Evolutionary conservation across 148 eudicot genomes (phyloP).

Genomic region (Heliamphora exappendiculata): DNA sequence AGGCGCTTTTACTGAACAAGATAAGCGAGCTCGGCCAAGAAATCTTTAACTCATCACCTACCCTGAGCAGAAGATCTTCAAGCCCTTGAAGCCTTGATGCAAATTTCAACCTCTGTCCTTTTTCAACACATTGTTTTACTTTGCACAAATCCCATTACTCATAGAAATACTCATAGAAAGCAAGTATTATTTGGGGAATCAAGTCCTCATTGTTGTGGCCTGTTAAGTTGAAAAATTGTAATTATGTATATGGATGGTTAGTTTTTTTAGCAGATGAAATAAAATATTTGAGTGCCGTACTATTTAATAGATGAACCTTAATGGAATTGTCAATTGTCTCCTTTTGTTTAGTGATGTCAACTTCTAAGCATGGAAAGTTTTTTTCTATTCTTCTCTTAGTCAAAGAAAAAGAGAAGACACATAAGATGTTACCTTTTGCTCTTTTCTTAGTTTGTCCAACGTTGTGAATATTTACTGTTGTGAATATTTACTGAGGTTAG

Average conservation of each 20-base stretch:
- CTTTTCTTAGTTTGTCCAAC: too few species aligned
- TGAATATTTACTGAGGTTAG: too few species aligned
- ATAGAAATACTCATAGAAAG: background rate
- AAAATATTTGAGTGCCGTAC: background rate
- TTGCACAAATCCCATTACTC: too few species aligned
- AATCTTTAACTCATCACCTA: slow-evolving; percentile 50
- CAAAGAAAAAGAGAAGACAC: too few species aligned
- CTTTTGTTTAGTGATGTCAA: too few species aligned
- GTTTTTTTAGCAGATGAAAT: background rate
- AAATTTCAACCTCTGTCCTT: background rate
- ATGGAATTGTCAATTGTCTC: too few species aligned
- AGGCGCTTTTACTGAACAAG: slow-evolving; percentile 64
- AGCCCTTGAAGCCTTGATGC: background rate
- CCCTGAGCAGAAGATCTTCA: slow-evolving; percentile 33
- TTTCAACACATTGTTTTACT: too few species aligned
- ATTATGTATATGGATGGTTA: background rate
- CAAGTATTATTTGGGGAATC: background rate
- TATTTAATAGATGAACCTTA: background rate
- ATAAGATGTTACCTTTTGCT: too few species aligned
- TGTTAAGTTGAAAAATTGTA: background rate
- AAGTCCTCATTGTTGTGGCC: background rate
- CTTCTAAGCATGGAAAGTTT: too few species aligned
- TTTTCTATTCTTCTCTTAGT: too few species aligned
- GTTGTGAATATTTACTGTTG: too few species aligned
- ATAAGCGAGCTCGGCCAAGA: slow-evolving; percentile 84